Evolutionary conservation across 75 land plant species (phyloP).

Genomic region (Cupressus sempervirens): DNA sequence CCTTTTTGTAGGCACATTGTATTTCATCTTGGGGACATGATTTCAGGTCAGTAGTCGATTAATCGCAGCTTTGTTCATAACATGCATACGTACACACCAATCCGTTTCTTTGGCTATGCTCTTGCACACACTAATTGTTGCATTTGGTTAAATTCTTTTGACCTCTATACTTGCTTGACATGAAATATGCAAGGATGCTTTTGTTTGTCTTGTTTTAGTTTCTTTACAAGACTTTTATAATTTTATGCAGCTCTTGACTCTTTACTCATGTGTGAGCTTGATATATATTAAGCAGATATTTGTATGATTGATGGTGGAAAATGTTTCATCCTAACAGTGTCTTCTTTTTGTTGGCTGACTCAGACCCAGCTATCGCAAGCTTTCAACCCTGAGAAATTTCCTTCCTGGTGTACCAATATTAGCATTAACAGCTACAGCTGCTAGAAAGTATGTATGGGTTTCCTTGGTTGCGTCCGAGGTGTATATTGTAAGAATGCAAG

Average conservation of each 20-base stretch:
- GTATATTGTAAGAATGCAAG: not conserved
- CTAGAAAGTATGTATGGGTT: constrained; percentile 50
- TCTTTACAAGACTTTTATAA: not conserved
- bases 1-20: constrained; percentile 81
- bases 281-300: not conserved
- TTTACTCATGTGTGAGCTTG: not conserved
- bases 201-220: not conserved
- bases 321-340: not conserved
- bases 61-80: not conserved
- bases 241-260: not conserved
- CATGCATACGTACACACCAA: not conserved
- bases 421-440: constrained; percentile 94
- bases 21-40: constrained; percentile 98
- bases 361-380: constrained; percentile 91
- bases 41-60: constrained; percentile 58
- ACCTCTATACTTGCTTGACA: not conserved
- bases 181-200: not conserved
- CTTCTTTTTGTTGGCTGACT: not conserved
- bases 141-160: not conserved
- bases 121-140: not conserved
- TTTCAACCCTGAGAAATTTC: constrained; percentile 57
- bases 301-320: not conserved
- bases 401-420: constrained; percentile 77
- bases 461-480: not conserved
- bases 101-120: not conserved